Evolutionary conservation across 495 filamentous ascomycete genomes (phyloP), one percentile per base, ranked within the genome.

Genomic region (Rhypophila decipiens): DNA sequence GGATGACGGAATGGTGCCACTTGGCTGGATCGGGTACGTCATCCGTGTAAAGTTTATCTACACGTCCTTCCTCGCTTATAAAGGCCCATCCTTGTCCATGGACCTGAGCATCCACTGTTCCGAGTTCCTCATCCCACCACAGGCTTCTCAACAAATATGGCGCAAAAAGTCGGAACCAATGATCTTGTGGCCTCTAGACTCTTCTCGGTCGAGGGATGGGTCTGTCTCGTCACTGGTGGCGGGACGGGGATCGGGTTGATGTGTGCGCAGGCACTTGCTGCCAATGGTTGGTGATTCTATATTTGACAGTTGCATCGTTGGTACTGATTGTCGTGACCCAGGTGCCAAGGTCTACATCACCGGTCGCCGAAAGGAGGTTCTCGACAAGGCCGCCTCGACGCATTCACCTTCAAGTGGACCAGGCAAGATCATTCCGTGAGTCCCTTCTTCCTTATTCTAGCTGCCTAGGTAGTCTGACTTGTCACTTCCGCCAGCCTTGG

Each of bases 341-440:
- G 51, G 84, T 10, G 83, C 84, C 24, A 58, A 63, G 15, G 78
- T 87, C 34, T 87, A 84, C 68, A 84, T 87, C 53, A 58, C 84
- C 5, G 82, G 82, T 19, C 68, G 84, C 7, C 70, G 80, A 4
- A 64, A 68, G 43, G 73, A 80, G 22, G 65, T 73, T 1, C 72
- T 83, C 0, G 66, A 79, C 41, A 67, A 69, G 34, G 70, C 74
- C 9, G 68, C 76, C 1, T 61, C 61, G 19, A 53, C 50, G 4
- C 66, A 69, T 40, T 64, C 63, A 5, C 65, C 64, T 0, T 36
- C 51, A 2, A 46, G 47, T 13, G 56, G 56, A 0, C 54, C 44
- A 7, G 62, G 64, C 0, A 49, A 58, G 29, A 69, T 69, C 55
- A 64, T 65, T 18, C 60, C 53, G 49, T 51, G 13, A 9, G 5